Evolutionary conservation across 805 yeast species (phyloP), one percentile per base, ranked within the genome.

Genomic region (Jamesozyma lodderae): DNA sequence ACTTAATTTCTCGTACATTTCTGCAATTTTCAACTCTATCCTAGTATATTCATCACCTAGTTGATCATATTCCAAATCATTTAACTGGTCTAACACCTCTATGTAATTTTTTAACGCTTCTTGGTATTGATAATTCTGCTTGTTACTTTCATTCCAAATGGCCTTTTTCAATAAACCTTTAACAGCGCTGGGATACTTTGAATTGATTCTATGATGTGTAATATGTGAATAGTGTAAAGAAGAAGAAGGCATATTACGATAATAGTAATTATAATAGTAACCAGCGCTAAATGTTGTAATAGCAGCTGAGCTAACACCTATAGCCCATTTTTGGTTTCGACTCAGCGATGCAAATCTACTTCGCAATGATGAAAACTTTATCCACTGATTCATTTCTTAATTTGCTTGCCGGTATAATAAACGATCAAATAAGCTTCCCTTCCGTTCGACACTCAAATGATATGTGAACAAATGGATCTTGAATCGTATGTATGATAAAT

Each of bases 41-140:
- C 96, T 96, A 0, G 96, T 88, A 57, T 83, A 88, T 52, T 83
- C 90, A 52, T 85, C 92, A 40, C 76, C 68, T 23, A 81, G 49
- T 9, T 70, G 71, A 44, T 75, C 72, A 62, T 85, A 56, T 0
- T 68, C 69, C 6, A 13, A 11, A 3, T 29, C 33, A 16, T 45
- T 39, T 33, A 75, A 60, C 20, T 68, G 63, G 26, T 77, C 70
- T 28, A 86, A 79, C 44, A 73, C 70, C 45, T 80, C 79, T 31
- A 84, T 69, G 59, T 88, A 90, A 48, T 71, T 68, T 41, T 72
- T 70, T 42, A 86, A 64, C 0, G 96, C 95, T 43, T 74, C 64
- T 37, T 71, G 67, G 59, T 73, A 81, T 39, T 62, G 55, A 35
- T 60, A 66, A 16, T 73, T 72, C 13, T 67, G 79, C 49, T 76